phyloP scores from a whole-genome alignment of 140 eudicot genomes.

The Stevia rebaudiana region DNA sequence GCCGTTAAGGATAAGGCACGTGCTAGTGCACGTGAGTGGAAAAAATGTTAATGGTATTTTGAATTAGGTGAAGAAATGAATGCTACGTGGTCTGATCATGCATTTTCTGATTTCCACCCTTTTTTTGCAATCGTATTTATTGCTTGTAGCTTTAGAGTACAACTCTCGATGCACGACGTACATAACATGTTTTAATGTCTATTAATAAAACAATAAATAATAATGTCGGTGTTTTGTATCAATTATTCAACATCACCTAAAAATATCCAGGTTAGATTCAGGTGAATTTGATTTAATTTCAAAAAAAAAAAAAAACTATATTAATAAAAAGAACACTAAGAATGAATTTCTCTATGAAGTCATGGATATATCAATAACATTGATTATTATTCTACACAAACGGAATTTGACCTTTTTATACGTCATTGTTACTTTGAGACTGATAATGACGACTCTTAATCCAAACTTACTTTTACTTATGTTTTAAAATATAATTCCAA shows the following conservation, averaged over 20 bases:
- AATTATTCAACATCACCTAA: not conserved
- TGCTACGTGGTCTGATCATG: conserved; percentile 38
- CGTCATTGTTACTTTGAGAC: not conserved
- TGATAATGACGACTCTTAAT: not conserved
- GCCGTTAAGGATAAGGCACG: conserved; percentile 30
- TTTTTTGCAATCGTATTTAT: conserved; percentile 13
- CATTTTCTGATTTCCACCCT: conserved; percentile 29
- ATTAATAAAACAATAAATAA: not conserved
- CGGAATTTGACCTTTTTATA: too few species aligned
- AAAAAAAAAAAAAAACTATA: not conserved
- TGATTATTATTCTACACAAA: too few species aligned
- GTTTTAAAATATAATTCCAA: not conserved
- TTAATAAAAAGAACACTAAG: not conserved
- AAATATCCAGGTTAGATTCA: not conserved
- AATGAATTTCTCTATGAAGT: not conserved
- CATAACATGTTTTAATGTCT: not conserved
- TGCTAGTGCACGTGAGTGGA: conserved; percentile 31
- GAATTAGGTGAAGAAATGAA: conserved; percentile 61
- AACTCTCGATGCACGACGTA: conserved; percentile 5
- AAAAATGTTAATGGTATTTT: conserved; percentile 29
- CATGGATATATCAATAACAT: not conserved
- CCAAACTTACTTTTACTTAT: not conserved
- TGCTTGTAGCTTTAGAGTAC: conserved; percentile 15
- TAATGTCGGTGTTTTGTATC: not conserved
- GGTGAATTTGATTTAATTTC: too few species aligned